Conservation (phyloP, 805 yeast species). For the Wickerhamomyces canadensis region DNA sequence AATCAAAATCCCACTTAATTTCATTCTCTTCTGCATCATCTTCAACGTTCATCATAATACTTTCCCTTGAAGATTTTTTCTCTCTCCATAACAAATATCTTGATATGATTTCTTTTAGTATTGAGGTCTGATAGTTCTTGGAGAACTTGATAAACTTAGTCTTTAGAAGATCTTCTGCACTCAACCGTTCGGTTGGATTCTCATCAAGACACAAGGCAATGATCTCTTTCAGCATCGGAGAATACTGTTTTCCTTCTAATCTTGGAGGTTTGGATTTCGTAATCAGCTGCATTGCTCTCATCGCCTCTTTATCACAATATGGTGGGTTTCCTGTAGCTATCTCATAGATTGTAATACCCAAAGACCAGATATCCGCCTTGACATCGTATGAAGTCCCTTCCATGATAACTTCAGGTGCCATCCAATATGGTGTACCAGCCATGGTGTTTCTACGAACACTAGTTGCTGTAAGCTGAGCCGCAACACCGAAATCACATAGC, state of each 20-base stretch:
- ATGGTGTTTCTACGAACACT: conserved; percentile 83
- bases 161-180: conserved; percentile 78
- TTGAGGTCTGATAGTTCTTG: conserved; percentile 51
- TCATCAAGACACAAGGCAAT: conserved; percentile 92
- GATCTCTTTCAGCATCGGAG: conserved; percentile 72
- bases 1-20: conserved; percentile 86
- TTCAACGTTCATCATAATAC: conserved; percentile 34
- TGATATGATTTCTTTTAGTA: conserved; percentile 69
- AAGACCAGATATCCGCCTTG: conserved; percentile 96
- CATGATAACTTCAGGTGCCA: conserved; percentile 97
- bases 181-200: conserved; percentile 80
- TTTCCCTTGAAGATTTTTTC: conserved; percentile 49
- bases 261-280: conserved; percentile 94
- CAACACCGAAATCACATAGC: conserved; percentile 97
- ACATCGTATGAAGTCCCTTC: conserved; percentile 85
- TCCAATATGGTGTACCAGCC: conserved; percentile 97
- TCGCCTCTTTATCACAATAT: conserved; percentile 89
- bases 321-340: conserved; percentile 98
- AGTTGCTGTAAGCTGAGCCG: conserved; percentile 80
- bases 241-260: conserved; percentile 82
- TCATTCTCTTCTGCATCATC: conserved; percentile 37
- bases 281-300: conserved; percentile 90
- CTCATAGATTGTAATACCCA: conserved; percentile 92
- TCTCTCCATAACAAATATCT: conserved; percentile 75
- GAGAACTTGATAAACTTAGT: conserved; percentile 66